phyloP scores from a whole-genome alignment of 495 filamentous ascomycete genomes.

The Astrothelium subdiscretum region DNA sequence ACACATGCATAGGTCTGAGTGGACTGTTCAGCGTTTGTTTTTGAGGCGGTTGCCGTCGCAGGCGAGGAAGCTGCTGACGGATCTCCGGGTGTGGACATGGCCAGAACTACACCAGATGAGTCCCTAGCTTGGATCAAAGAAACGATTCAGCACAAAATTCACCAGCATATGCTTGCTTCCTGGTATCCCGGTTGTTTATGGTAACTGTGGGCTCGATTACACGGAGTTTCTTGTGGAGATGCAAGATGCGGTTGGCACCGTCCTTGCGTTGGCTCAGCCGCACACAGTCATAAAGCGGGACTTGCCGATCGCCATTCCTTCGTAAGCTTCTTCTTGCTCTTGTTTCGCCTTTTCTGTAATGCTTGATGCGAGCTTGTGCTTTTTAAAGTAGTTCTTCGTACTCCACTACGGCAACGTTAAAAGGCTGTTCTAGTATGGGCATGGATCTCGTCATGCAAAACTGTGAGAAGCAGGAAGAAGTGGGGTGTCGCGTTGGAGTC shows the following conservation, averaged over 20 bases:
- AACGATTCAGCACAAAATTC: background rate
- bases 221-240: too few relatives aligned
- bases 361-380: too few relatives aligned
- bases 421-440: too few relatives aligned
- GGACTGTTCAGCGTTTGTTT: background rate
- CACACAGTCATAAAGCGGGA: background rate
- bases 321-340: too few relatives aligned
- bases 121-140: too few relatives aligned
- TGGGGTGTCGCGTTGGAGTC: too few relatives aligned
- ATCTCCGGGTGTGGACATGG: background rate
- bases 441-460: background rate
- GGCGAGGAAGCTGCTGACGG: background rate
- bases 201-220: too few relatives aligned
- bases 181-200: too few relatives aligned
- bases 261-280: background rate
- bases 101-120: background rate
- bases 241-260: too few relatives aligned
- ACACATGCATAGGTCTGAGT: slow-evolving; percentile 13
- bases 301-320: background rate
- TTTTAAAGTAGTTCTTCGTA: background rate
- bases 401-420: too few relatives aligned
- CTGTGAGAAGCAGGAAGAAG: background rate
- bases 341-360: too few relatives aligned
- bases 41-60: slow-evolving; percentile 1
- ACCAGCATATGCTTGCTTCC: background rate